Conservation (phyloP, 1,284 basidiomycete genomes). For the Earliella scabrosa region DNA sequence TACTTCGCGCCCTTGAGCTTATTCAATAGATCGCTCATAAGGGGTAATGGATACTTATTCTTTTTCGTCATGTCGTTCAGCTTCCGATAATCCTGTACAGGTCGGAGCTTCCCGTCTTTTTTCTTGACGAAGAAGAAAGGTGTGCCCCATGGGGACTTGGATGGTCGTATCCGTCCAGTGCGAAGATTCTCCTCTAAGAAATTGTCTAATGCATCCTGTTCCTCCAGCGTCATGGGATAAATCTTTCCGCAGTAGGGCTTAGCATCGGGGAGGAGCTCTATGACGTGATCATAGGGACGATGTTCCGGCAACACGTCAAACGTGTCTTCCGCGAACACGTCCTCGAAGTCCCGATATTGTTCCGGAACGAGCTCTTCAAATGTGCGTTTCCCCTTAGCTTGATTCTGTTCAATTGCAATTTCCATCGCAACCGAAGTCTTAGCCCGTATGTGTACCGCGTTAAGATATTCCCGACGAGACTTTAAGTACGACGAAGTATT, state of each 20-base stretch:
- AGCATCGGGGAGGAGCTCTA: slow-evolving; percentile 20
- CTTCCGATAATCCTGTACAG: slow-evolving; percentile 35
- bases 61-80: slow-evolving; percentile 34
- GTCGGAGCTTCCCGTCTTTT: slow-evolving; percentile 38
- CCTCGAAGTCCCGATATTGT: slow-evolving; percentile 13
- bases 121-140: slow-evolving; percentile 45
- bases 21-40: neutral
- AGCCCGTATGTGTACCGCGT: neutral
- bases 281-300: slow-evolving; percentile 23
- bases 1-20: neutral
- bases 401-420: slow-evolving; percentile 7
- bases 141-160: slow-evolving; percentile 25
- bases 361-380: slow-evolving; percentile 18
- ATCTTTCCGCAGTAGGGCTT: slow-evolving; percentile 20
- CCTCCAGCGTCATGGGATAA: slow-evolving; percentile 29
- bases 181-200: slow-evolving; percentile 1
- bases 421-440: neutral
- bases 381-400: neutral
- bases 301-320: slow-evolving; percentile 17
- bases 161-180: neutral
- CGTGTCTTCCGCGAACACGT: slow-evolving; percentile 20
- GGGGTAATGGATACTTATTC: slow-evolving; percentile 10
- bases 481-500: slow-evolving; percentile 1
- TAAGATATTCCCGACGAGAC: neutral
- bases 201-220: slow-evolving; percentile 29